phyloP scores from a whole-genome alignment of 2,329 filamentous ascomycete species.

The Ophiostoma angusticollis region DNA sequence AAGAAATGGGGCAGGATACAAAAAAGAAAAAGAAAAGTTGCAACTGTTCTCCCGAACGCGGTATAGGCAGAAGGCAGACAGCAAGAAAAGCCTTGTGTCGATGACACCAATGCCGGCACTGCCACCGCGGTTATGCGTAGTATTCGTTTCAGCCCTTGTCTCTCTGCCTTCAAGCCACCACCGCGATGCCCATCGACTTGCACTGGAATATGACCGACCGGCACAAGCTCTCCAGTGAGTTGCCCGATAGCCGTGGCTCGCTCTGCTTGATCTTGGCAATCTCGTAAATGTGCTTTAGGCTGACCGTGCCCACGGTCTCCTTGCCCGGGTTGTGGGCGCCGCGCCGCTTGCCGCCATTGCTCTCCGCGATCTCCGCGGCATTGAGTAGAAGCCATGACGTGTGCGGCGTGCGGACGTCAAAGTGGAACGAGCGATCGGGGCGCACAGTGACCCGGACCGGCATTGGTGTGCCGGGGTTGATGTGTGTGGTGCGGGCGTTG shows the following conservation, averaged over 20 bases:
- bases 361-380: conserved; percentile 59
- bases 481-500: conserved; percentile 84
- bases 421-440: conserved; percentile 83
- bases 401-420: conserved; percentile 88
- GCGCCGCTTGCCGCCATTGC: conserved; percentile 64
- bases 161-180: conserved; percentile 48
- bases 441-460: conserved; percentile 86
- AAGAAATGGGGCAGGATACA: no score
- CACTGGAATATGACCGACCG: conserved; percentile 62
- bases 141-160: no score
- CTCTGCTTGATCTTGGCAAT: conserved; percentile 92
- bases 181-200: conserved; percentile 60
- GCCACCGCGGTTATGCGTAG: no score
- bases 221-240: conserved; percentile 59
- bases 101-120: no score
- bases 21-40: no score
- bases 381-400: conserved; percentile 81
- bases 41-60: no score
- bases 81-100: no score
- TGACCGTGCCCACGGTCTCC: conserved; percentile 72
- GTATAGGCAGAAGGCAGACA: no score
- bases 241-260: conserved; percentile 59
- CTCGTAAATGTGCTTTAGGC: conserved; percentile 91
- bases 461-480: conserved; percentile 69
- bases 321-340: conserved; percentile 64